Evolutionary conservation across 371 early-diverging fungal genomes (phyloP), one percentile per base, ranked within the genome.

Genomic region (Gilbertella persicaria): DNA sequence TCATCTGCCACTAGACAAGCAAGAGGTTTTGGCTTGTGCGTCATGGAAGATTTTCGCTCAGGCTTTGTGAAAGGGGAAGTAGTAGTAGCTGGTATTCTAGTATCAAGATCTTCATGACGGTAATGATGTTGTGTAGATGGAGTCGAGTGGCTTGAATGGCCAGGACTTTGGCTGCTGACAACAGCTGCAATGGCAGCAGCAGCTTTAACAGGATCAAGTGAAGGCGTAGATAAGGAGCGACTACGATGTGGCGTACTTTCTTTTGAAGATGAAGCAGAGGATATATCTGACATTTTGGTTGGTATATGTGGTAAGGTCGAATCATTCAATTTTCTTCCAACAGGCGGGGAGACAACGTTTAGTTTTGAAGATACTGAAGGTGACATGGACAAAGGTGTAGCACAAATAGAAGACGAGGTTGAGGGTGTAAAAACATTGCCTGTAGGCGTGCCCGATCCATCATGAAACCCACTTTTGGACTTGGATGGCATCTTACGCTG

Each of bases 1-100:
- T 93, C 94, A 58, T 95, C 96, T 2, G 88, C 95, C 36, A 96
- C 81, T 3, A 96, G 62, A 60, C 83, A 83, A 28, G 84, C 79
- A 30, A 81, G 40, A 20, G 62, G 63, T n/a, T 49, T 57, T 7
- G 25, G 12, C 16, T 19, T 33, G 36, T 44, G 36, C 17, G 14
- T 49, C 10, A 50, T 20, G 6, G 52, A 55, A 3, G 35, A 25
- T 28, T 46, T 39, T 36, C 45, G 41, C n/a, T 44, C 37, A 13
- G 49, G 53, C 28, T 47, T 58, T 10, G 25, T 16, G 14, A 58
- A 30, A 14, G 58, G 58, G 2, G 58, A 53, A 8, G 25, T 10
- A 13, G 16, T 20, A 8, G 28, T 19, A 17, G 33, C n/a, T 33
- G 5, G 44, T 28, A n/a, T 37, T 25, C 2, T 38, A n/a, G n/a